phyloP scores from a whole-genome alignment of 75 land plant species.

The Larix kaempferi region DNA sequence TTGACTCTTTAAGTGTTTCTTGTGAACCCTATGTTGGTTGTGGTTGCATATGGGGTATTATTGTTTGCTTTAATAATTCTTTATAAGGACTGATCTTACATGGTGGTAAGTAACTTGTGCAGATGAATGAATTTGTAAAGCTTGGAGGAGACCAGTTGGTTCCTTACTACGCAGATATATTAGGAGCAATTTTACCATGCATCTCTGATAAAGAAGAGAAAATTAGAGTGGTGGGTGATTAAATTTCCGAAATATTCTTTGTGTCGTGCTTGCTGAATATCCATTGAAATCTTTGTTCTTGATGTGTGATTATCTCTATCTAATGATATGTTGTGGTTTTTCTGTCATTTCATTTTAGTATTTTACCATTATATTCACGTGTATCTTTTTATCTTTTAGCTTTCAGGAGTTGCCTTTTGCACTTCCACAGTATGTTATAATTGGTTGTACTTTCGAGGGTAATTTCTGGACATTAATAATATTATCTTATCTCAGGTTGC shows the following conservation, averaged over 20 bases:
- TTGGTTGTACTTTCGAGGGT: background rate
- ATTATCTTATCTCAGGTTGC: conserved; percentile 27
- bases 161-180: conserved; percentile 41
- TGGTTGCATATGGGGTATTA: background rate
- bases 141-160: conserved; percentile 45
- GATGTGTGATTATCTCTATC: too few species aligned
- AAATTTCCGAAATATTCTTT: background rate
- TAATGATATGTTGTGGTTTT: background rate
- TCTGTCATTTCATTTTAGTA: background rate
- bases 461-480: too few species aligned
- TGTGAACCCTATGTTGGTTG: too few species aligned
- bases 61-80: background rate
- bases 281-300: too few species aligned
- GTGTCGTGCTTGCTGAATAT: too few species aligned
- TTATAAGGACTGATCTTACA: background rate
- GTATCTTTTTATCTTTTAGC: background rate
- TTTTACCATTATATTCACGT: background rate
- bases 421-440: background rate
- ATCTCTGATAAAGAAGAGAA: conserved; percentile 52
- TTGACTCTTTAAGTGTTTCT: background rate
- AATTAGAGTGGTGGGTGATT: conserved; percentile 37
- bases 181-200: conserved; percentile 43
- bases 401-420: too few species aligned
- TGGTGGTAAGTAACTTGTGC: background rate
- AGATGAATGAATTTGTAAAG: conserved; percentile 50